phyloP scores from a whole-genome alignment of 176 grass and related monocot genomes.

The Saccharum spontaneum region DNA sequence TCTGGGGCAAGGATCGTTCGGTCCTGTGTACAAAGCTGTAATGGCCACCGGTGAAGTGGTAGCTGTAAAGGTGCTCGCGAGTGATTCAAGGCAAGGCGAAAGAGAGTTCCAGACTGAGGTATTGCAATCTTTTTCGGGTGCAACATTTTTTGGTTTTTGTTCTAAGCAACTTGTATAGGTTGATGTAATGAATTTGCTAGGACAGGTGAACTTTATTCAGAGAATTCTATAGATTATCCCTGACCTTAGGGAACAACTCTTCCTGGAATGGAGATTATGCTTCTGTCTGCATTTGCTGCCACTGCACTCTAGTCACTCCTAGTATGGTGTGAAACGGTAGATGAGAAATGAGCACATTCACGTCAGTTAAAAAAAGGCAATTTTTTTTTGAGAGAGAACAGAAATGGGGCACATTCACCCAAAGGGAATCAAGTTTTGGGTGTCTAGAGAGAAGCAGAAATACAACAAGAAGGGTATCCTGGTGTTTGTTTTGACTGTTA shows the following conservation, averaged over 20 bases:
- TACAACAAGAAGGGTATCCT: not conserved
- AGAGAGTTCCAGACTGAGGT: slow-evolving; percentile 98
- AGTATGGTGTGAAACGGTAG: not conserved
- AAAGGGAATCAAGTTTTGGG: too few relatives aligned
- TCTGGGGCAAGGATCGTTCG: slow-evolving; percentile 94
- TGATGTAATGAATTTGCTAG: not conserved
- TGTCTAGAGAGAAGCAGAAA: not conserved
- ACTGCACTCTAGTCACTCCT: not conserved
- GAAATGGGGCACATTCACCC: not conserved
- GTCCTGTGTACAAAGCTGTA: slow-evolving; percentile 90
- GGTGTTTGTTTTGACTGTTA: not conserved
- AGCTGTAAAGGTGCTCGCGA: slow-evolving; percentile 89
- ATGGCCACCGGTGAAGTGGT: slow-evolving; percentile 89
- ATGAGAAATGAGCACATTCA: not conserved
- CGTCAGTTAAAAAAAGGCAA: not conserved
- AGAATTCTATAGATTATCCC: not conserved
- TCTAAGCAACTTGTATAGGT: not conserved
- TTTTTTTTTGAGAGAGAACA: too few relatives aligned
- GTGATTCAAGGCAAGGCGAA: slow-evolving; percentile 89
- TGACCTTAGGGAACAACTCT: not conserved
- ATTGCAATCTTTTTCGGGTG: not conserved
- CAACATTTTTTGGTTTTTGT: not conserved
- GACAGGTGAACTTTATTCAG: not conserved
- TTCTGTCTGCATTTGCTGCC: not conserved
- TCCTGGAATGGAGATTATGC: not conserved